These are phyloP conservation scores for Solanum clarkiae DNA, from an alignment of 257 asterid species.

Conservation along the genomic window DNA sequence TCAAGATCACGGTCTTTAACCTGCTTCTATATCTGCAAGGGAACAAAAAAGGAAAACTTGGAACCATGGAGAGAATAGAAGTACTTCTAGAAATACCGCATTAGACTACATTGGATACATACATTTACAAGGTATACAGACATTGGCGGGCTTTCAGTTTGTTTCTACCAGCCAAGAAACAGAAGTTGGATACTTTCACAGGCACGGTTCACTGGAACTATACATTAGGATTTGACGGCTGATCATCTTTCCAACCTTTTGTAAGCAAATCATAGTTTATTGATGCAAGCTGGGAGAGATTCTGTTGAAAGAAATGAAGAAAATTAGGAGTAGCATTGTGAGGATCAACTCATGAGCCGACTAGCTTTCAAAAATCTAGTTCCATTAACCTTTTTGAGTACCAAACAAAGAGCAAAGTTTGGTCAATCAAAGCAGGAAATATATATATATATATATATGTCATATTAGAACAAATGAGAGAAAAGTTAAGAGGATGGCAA, in stretches of 20 bases:
- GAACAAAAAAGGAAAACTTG: not conserved
- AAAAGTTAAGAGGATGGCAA: not conserved
- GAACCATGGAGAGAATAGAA: not conserved
- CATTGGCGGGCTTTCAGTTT: not conserved
- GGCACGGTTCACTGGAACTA: not conserved
- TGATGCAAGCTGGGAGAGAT: constrained; percentile 94
- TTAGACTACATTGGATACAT: not conserved
- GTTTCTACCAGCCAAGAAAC: not conserved
- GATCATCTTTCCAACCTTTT: constrained; percentile 83
- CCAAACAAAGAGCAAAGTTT: not conserved
- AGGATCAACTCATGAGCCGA: not conserved
- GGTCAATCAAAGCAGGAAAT: not conserved
- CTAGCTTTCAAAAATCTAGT: not conserved
- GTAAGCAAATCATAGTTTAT: constrained; percentile 88
- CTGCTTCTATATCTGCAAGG: constrained; percentile 4
- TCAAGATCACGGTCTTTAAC: not conserved
- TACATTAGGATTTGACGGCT: constrained; percentile 39
- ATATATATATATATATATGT: not conserved
- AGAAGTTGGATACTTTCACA: not conserved
- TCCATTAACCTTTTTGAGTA: not conserved
- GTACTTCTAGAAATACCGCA: not conserved
- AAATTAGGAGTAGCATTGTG: not conserved
- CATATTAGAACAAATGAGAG: not conserved
- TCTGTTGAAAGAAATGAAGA: constrained; percentile 26
- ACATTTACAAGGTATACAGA: constrained; percentile 5